Base-by-base conservation (phyloP, 2,329 filamentous ascomycete species). In the Alternaria sp. region DNA sequence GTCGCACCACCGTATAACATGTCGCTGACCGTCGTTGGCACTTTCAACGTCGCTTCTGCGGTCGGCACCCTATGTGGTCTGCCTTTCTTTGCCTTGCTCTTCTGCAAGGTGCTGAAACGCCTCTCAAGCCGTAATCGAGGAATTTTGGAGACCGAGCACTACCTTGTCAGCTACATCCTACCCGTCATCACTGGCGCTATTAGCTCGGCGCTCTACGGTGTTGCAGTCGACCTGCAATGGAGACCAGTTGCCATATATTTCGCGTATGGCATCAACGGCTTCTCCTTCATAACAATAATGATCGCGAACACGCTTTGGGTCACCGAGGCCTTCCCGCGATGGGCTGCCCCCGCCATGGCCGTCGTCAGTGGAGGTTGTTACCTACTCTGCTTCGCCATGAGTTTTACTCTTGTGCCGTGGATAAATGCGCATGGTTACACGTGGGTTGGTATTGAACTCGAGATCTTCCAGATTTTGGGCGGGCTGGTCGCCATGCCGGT, bases 371-470 rank as follows among this genome's bases (percentile, higher is more conserved):
- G 70, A 9, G 67, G 68, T 1, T 63, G 67, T 37, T 72, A 67
- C 48, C 36, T 74, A 1, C 23, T 68, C 3, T 64, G 59, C 51
- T 74, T 72, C 39, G 45, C 46, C 0, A 54, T 74, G 62, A 71
- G 61, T 46, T 73, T 71, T 46, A 62, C 55, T 1, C 57, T 72
- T 1, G 54, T 60, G 0, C 69, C 68, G 2, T 75, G 72, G 72
- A 66, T 73, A 10, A 40, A 41, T 0, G 54, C 64, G 5, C 70
- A 75, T 23, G 72, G 70, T 0, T 72, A 63, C 48, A 54, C 71
- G 67, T 31, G 72, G 54, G 59, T 76, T 42, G 63, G 75, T 45
- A 58, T 78, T 63, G 49, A 80, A 62, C 56, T 78, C 67, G 49
- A 74, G 69, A 42, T 74, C 40, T 55, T 80, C 62, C 60, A 81